phyloP scores from a whole-genome alignment of 2,329 filamentous ascomycete genomes.

The Myriosclerotinia curreyana region DNA sequence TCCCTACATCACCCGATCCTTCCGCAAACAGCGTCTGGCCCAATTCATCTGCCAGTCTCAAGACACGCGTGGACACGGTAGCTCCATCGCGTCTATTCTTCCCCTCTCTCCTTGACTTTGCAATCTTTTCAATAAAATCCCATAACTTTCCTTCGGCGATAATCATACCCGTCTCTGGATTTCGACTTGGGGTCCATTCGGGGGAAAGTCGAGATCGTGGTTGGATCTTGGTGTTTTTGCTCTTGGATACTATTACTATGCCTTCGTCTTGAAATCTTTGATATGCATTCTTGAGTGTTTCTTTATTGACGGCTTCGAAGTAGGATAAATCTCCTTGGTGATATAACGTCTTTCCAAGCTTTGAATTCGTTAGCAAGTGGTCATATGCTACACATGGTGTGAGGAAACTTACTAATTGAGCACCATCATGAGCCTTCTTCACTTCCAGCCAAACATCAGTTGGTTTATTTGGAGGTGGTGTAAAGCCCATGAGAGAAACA shows the following conservation, averaged over 20 bases:
- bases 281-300: slow-evolving; percentile 93
- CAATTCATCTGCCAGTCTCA: slow-evolving; percentile 71
- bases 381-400: background rate
- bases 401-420: slow-evolving; percentile 65
- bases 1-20: slow-evolving; percentile 39
- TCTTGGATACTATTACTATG: slow-evolving; percentile 72
- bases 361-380: slow-evolving; percentile 31
- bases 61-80: slow-evolving; percentile 78
- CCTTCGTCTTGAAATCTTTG: slow-evolving; percentile 85
- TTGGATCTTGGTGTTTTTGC: slow-evolving; percentile 59
- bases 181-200: slow-evolving; percentile 70
- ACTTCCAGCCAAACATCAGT: slow-evolving; percentile 75
- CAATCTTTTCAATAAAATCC: slow-evolving; percentile 89
- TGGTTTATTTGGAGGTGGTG: slow-evolving; percentile 57
- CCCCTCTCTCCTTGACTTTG: slow-evolving; percentile 77
- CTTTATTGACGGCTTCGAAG: slow-evolving; percentile 98
- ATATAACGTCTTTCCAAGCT: slow-evolving; percentile 94
- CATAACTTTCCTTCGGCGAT: slow-evolving; percentile 74
- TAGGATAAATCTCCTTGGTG: slow-evolving; percentile 97
- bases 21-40: slow-evolving; percentile 67
- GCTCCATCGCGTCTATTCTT: slow-evolving; percentile 95
- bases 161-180: slow-evolving; percentile 58
- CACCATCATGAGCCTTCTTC: slow-evolving; percentile 73
- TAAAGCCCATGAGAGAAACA: slow-evolving; percentile 81
- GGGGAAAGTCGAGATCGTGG: slow-evolving; percentile 65